Evolutionary conservation across 1,284 basidiomycete genomes (phyloP), one percentile per base, ranked within the genome.

Genomic region (Tilletia horrida): DNA sequence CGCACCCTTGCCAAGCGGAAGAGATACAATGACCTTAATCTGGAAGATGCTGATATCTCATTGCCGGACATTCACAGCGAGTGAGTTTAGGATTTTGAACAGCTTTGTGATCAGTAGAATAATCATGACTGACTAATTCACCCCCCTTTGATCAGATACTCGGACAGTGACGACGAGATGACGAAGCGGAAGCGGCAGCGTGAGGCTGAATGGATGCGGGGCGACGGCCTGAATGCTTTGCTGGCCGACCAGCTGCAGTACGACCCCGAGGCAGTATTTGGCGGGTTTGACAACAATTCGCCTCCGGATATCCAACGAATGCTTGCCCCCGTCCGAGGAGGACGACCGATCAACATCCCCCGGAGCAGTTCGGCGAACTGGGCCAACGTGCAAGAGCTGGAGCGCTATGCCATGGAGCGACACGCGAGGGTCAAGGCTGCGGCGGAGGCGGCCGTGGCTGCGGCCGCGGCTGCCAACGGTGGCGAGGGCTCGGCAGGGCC

Each of bases 241-340:
- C 71, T 81, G 50, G 64, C 72, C 14, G 73, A 72, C 35, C 79
- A 81, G 48, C 66, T 71, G 8, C 70, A 71, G 2, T 66, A 78
- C 7, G 77, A 81, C 57, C 73, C 79, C 0, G 79, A 81, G 66
- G 73, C 72, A 59, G 77, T 81, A 67, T 81, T 81, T 71, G 79
- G 79, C 43, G 55, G 31, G 27, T 59, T 59, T 59, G 55, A 73
- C 76, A 25, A 77, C 77, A 74, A 29, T 69, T 79, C 7, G 76
- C 79, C 25, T 35, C 63, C 45, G 23, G 45, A 35, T 16, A 7
- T 35, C 27, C 25, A 45, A 16, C 70, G 73, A 59, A 78, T 79
- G 65, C 47, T 80, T 62, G 77, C 78, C 3, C 64, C 71, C 1
- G 42, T 61, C 66, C 66, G 4, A 66, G 72, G 55, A 68, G 70